Evolutionary conservation across 805 yeast genomes (phyloP).

Genomic region (Komagataella pseudopastoris): DNA sequence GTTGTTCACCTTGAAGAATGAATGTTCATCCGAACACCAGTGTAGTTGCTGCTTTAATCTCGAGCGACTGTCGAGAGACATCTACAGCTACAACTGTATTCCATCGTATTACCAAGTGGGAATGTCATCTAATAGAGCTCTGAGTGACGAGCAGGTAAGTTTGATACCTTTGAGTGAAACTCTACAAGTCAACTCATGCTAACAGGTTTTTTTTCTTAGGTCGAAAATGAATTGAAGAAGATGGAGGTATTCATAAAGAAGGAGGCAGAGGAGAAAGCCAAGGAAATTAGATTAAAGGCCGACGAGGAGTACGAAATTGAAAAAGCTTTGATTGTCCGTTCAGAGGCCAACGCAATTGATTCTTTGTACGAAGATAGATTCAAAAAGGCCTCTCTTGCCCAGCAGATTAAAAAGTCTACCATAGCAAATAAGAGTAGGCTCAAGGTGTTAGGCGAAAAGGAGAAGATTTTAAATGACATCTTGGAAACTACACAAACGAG

Average conservation of each 20-base stretch:
- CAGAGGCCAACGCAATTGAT: slow-evolving; percentile 85
- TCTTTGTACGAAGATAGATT: slow-evolving; percentile 63
- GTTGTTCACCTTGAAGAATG: background rate
- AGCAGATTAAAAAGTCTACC: slow-evolving; percentile 91
- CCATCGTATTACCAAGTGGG: background rate
- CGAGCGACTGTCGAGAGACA: background rate
- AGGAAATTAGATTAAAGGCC: slow-evolving; percentile 89
- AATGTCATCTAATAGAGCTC: slow-evolving; percentile 10
- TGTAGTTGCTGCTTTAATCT: background rate
- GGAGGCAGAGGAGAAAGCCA: slow-evolving; percentile 98
- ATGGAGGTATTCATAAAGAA: slow-evolving; percentile 98
- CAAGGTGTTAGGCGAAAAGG: slow-evolving; percentile 77
- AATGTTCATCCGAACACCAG: background rate
- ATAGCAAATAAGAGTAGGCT: slow-evolving; percentile 92
- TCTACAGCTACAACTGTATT: background rate
- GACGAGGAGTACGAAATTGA: slow-evolving; percentile 98
- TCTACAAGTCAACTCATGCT: background rate
- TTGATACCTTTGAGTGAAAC: background rate
- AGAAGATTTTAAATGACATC: slow-evolving; percentile 61
- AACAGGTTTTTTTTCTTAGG: slow-evolving; percentile 30
- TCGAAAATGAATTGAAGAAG: slow-evolving; percentile 88
- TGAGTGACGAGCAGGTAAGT: slow-evolving; percentile 37
- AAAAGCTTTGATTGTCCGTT: slow-evolving; percentile 87
- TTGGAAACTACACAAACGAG: slow-evolving; percentile 56
- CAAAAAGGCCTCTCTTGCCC: slow-evolving; percentile 85